phyloP scores from a whole-genome alignment of 805 yeast species.

The Kuraishia hungarica region DNA sequence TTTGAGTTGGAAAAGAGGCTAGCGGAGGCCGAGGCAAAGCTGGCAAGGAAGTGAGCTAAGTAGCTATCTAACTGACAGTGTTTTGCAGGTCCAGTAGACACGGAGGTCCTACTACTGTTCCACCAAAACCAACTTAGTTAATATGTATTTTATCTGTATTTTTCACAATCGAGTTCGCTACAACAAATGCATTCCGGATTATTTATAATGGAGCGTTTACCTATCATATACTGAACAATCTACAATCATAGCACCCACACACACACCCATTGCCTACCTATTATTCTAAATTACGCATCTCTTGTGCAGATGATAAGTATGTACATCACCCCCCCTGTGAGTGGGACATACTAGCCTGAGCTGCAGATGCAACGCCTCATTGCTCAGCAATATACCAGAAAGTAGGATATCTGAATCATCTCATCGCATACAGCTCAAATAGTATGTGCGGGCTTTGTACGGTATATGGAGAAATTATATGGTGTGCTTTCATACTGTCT shows the following conservation, averaged over 20 bases:
- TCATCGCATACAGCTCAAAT: neutral
- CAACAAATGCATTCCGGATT: neutral
- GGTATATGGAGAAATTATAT: neutral
- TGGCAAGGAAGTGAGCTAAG: neutral
- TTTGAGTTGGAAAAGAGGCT: slow-evolving; percentile 1
- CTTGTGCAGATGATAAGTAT: no score
- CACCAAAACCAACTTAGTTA: neutral
- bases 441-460: neutral
- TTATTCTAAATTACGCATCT: no score
- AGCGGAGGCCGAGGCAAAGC: neutral
- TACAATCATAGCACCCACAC: no score
- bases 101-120: neutral
- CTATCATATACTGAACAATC: no score
- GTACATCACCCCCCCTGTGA: no score
- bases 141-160: neutral
- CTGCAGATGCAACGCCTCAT: no score
- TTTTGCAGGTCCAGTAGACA: neutral
- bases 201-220: no score
- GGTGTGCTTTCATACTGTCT: neutral
- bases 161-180: neutral
- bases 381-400: neutral
- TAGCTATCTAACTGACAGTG: neutral
- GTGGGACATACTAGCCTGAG: no score
- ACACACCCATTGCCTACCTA: no score
- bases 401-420: neutral